Evolutionary conservation across 1,284 basidiomycete genomes (phyloP).

Genomic region (Ganoderma multipileum): DNA sequence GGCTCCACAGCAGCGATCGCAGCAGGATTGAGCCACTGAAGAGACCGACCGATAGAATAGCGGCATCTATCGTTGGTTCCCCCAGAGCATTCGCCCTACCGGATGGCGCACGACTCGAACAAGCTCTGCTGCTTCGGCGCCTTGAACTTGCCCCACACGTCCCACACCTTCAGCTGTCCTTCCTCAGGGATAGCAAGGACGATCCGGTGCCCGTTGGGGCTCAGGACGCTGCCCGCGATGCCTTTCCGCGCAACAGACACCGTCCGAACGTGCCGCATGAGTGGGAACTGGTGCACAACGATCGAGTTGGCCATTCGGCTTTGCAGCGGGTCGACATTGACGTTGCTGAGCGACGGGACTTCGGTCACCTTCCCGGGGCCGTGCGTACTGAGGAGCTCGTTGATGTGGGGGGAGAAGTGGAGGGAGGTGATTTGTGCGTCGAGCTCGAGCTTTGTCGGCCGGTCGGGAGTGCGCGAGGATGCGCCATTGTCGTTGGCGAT

Average conservation of each 20-base stretch:
- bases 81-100: conserved; percentile 10
- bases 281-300: conserved; percentile 63
- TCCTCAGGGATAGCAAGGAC: conserved; percentile 56
- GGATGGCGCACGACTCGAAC: conserved; percentile 27
- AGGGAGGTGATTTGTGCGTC: conserved; percentile 81
- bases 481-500: conserved; percentile 52
- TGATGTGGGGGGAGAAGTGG: conserved; percentile 86
- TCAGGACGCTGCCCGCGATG: conserved; percentile 54
- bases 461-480: conserved; percentile 57
- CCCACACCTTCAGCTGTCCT: conserved; percentile 57
- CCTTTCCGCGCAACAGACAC: conserved; percentile 48
- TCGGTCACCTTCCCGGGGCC: conserved; percentile 48
- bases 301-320: conserved; percentile 51
- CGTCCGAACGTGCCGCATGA: conserved; percentile 51
- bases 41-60: not conserved
- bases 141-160: conserved; percentile 61
- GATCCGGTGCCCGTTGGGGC: conserved; percentile 54
- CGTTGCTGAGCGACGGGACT: conserved; percentile 11
- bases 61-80: not conserved
- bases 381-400: conserved; percentile 89
- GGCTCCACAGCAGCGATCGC: not conserved
- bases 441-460: conserved; percentile 53
- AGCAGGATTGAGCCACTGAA: too few relatives aligned
- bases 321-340: conserved; percentile 11
- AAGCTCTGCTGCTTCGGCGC: conserved; percentile 45